phyloP scores from a whole-genome alignment of 352 stramenopile species.

The Phytophthora pistaciae region DNA sequence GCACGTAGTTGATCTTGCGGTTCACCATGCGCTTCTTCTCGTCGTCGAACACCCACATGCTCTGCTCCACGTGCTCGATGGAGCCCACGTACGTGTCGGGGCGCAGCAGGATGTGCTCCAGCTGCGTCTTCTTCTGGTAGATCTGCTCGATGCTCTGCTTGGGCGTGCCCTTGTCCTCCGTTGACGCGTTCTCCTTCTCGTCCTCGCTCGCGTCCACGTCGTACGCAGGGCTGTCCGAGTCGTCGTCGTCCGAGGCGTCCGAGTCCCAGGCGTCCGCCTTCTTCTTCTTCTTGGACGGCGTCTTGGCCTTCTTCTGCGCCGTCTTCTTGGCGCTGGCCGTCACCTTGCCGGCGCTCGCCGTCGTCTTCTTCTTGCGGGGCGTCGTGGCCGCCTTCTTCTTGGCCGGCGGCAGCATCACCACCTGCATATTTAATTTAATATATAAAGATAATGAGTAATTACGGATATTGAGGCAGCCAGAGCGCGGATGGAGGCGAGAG shows the following conservation, averaged over 20 bases:
- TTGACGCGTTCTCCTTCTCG: slow-evolving; percentile 15
- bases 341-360: slow-evolving; percentile 33
- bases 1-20: slow-evolving; percentile 95
- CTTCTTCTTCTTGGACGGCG: slow-evolving; percentile 53
- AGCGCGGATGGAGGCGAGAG: background rate
- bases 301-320: slow-evolving; percentile 39
- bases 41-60: slow-evolving; percentile 94
- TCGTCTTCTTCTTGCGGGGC: slow-evolving; percentile 42
- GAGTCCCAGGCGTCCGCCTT: slow-evolving; percentile 51
- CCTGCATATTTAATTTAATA: slow-evolving; percentile 15
- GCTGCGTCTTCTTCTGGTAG: slow-evolving; percentile 98
- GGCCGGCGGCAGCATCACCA: slow-evolving; percentile 32
- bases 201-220: slow-evolving; percentile 50
- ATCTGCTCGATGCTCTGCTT: slow-evolving; percentile 91
- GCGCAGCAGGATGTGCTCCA: slow-evolving; percentile 98
- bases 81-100: slow-evolving; percentile 98
- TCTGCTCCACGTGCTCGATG: slow-evolving; percentile 94
- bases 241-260: slow-evolving; percentile 37
- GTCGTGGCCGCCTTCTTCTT: slow-evolving; percentile 30
- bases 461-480: background rate
- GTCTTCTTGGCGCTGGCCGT: slow-evolving; percentile 38
- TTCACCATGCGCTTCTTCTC: slow-evolving; percentile 93
- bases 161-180: slow-evolving; percentile 25
- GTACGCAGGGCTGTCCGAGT: slow-evolving; percentile 29
- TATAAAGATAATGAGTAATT: slow-evolving; percentile 13